phyloP scores from a whole-genome alignment of 352 stramenopile genomes.

The Phytophthora fragariae region DNA sequence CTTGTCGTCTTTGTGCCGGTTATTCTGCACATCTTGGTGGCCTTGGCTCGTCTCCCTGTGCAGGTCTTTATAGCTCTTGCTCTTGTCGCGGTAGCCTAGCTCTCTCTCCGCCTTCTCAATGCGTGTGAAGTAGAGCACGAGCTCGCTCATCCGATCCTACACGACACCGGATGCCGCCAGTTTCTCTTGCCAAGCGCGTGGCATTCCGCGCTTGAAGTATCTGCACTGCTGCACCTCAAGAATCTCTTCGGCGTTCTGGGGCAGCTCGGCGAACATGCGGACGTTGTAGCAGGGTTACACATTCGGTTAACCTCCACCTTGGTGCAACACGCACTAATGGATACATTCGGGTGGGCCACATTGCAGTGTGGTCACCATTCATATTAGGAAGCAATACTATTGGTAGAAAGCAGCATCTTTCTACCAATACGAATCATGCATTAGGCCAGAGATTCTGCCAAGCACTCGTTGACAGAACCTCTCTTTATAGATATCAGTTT shows the following conservation, averaged over 20 bases:
- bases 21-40: background rate
- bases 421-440: too few species aligned
- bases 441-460: too few species aligned
- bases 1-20: background rate
- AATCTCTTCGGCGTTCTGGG: slow-evolving; percentile 2
- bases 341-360: too few species aligned
- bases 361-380: too few species aligned
- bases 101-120: background rate
- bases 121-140: background rate
- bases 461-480: too few species aligned
- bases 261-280: slow-evolving; percentile 15
- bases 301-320: too few species aligned
- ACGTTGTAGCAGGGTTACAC: background rate
- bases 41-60: background rate
- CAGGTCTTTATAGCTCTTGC: background rate
- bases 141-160: background rate
- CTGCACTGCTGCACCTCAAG: slow-evolving; percentile 14
- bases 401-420: too few species aligned
- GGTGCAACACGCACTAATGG: too few species aligned
- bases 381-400: too few species aligned
- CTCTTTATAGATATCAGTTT: too few species aligned
- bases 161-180: background rate
- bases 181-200: slow-evolving; percentile 11
- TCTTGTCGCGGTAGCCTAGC: background rate
- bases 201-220: slow-evolving; percentile 14